Base-by-base conservation (phyloP, 1,284 basidiomycete genomes). In the Ganoderma lucidum region DNA sequence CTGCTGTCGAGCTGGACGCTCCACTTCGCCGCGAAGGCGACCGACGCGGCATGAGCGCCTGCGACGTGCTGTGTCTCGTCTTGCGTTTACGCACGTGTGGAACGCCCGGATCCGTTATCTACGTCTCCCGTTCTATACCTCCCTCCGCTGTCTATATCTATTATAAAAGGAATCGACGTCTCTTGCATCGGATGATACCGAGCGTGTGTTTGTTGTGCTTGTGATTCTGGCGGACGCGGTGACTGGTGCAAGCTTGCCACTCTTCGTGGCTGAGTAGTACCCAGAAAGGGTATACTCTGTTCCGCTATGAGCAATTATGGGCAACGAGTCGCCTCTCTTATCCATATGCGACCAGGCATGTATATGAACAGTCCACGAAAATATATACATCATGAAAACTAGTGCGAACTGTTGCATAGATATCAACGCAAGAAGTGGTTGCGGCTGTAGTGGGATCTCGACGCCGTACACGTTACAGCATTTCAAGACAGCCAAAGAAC, bases 1-100 rank as follows among this genome's bases (percentile, higher is more conserved):
- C 80, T 95, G 60, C 81, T 95, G 69, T 88, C 88, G 23, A 90
- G 89, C 68, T 95, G 93, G 93, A 95, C 93, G 42, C 83, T 95
- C 77, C 93, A 95, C 83, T 95, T 95, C 77, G 93, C 93, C 19
- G 93, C 88, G 53, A 94, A 93, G 82, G 63, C 67, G 37, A 74
- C 70, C 0, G 73, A 70, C 15, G 63, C 62, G 0, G 32, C 69
- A 17, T 74, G 60, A 65, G 42, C 15, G 59, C 35, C 1, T 42
- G 2, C 41, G 32, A 30, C 15, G 17, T 62, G 45, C 10, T 55
- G 32, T 10, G 44, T 14, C 9, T 45, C 19, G 55, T 23, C 45
- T 48, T 41, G 39, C 39, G 60, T 62, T 44, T 19, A 41, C 62
- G 56, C 35, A 12, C n/a, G 59, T n/a, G 59, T 23, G 14, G 39